Conservation (phyloP, 2,329 filamentous ascomycete genomes). For the Aureobasidium sp. region DNA sequence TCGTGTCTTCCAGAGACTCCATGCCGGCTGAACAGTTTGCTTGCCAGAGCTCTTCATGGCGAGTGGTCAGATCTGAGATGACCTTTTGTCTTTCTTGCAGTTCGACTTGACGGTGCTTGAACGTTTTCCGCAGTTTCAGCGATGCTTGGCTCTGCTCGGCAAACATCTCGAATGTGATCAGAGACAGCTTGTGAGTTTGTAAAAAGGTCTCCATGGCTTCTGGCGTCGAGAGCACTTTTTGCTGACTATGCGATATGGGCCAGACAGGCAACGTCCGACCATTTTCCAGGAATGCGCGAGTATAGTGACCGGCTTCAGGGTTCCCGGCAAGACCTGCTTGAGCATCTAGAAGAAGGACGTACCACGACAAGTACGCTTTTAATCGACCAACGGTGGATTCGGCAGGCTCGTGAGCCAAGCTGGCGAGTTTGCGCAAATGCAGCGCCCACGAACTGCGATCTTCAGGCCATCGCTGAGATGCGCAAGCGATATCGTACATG, state of each 20-base stretch:
- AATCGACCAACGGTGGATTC: not conserved
- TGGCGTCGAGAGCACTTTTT: not conserved
- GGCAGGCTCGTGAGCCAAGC: not conserved
- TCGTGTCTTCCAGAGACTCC: not conserved
- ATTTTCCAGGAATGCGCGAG: slow-evolving; percentile 12
- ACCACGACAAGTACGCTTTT: slow-evolving; percentile 40
- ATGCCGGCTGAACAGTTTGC: not conserved
- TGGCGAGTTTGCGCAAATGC: slow-evolving; percentile 8
- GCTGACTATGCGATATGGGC: not conserved
- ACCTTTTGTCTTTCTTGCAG: not conserved
- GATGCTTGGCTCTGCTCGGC: slow-evolving; percentile 7
- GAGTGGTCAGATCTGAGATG: not conserved
- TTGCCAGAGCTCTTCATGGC: not conserved
- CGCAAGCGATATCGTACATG: slow-evolving; percentile 9
- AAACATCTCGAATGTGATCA: slow-evolving; percentile 2
- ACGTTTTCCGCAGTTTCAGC: not conserved
- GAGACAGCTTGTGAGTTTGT: not conserved
- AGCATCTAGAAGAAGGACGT: slow-evolving; percentile 44
- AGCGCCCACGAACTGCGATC: not conserved
- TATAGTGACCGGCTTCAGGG: slow-evolving; percentile 12
- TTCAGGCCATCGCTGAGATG: slow-evolving; percentile 7
- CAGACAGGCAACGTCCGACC: slow-evolving; percentile 1
- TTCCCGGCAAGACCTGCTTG: slow-evolving; percentile 14
- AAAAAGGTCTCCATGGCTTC: not conserved
- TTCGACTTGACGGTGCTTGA: not conserved